Conservation (phyloP, 2,329 filamentous ascomycete genomes). For the Penicillium sp. region DNA sequence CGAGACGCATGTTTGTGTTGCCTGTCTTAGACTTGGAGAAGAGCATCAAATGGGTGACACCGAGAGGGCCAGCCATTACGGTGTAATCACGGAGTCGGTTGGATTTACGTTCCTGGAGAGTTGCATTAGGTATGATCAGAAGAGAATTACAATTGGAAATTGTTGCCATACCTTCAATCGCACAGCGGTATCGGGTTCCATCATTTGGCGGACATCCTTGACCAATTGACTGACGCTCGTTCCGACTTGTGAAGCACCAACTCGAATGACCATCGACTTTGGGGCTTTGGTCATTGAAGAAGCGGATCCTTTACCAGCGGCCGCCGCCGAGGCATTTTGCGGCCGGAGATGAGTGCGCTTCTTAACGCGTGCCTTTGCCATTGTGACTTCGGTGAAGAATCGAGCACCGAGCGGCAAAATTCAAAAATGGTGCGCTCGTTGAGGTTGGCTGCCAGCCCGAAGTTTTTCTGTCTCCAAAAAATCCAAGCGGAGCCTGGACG, state of each 20-base stretch:
- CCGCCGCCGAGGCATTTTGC: slow-evolving; percentile 56
- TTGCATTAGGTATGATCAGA: slow-evolving; percentile 12
- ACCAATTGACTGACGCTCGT: slow-evolving; percentile 89
- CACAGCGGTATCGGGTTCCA: slow-evolving; percentile 93
- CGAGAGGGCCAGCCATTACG: slow-evolving; percentile 91
- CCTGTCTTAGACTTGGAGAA: slow-evolving; percentile 88
- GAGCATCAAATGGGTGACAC: slow-evolving; percentile 88
- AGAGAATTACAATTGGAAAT: not conserved
- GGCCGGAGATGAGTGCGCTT: slow-evolving; percentile 83
- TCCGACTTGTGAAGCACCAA: slow-evolving; percentile 91
- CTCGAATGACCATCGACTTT: slow-evolving; percentile 98
- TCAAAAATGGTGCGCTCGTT: slow-evolving; percentile 11
- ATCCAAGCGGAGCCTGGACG: slow-evolving; percentile 38
- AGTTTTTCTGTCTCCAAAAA: slow-evolving; percentile 41
- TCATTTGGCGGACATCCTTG: slow-evolving; percentile 85
- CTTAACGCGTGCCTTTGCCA: slow-evolving; percentile 82
- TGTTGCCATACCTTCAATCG: slow-evolving; percentile 66
- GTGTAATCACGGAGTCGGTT: slow-evolving; percentile 92
- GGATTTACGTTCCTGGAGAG: slow-evolving; percentile 70
- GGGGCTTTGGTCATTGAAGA: slow-evolving; percentile 69
- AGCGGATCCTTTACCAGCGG: slow-evolving; percentile 57
- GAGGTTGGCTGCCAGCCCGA: slow-evolving; percentile 19
- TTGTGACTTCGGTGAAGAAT: slow-evolving; percentile 41
- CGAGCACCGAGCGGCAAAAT: slow-evolving; percentile 4
- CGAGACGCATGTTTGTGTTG: slow-evolving; percentile 89